Evolutionary conservation across 2,329 filamentous ascomycete genomes (phyloP).

Genomic region (Cadophora luteo-olivacea): DNA sequence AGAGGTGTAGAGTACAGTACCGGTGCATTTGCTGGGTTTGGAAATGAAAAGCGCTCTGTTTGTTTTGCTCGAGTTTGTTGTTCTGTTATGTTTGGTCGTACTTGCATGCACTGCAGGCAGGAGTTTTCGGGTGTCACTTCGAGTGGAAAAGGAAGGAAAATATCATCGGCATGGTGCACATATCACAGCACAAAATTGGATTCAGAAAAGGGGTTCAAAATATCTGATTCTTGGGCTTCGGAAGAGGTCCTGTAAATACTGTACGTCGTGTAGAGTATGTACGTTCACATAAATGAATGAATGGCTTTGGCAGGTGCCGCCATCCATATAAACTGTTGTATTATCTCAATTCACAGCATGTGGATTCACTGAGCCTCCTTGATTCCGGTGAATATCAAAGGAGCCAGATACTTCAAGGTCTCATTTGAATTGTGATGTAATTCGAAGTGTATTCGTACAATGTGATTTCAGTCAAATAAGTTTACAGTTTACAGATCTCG

Average conservation of each 20-base stretch:
- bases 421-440: too few species aligned
- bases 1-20: constrained; percentile 13
- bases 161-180: background rate
- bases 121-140: background rate
- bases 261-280: background rate
- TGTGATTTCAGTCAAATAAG: too few species aligned
- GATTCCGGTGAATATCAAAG: too few species aligned
- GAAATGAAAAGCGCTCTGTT: background rate
- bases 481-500: too few species aligned
- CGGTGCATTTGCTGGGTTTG: background rate
- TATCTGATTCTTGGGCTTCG: background rate
- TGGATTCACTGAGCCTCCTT: too few species aligned
- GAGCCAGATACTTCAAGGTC: too few species aligned
- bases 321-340: background rate
- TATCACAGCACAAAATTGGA: background rate
- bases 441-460: too few species aligned
- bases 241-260: background rate
- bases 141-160: background rate
- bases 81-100: background rate
- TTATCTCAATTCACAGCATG: too few species aligned
- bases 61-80: background rate
- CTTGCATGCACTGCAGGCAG: background rate
- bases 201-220: background rate
- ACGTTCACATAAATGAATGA: background rate
- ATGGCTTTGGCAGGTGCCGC: constrained; percentile 3